Conservation (phyloP, 2,329 filamentous ascomycete genomes). For the Ophiostoma novo-ulmi region DNA sequence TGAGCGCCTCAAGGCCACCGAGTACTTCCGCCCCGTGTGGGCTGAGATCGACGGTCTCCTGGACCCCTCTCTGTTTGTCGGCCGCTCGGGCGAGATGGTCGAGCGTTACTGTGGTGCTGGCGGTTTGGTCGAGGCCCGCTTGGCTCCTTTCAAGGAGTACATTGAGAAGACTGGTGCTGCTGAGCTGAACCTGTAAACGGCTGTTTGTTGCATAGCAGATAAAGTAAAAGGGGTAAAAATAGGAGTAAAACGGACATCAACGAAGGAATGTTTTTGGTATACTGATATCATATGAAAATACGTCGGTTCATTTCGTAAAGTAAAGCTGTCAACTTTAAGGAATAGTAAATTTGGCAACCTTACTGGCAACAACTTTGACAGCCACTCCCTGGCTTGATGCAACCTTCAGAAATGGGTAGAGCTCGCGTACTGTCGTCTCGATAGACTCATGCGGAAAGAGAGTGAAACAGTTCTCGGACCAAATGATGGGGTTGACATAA, state of each 20-base stretch:
- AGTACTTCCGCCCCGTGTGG: constrained; percentile 72
- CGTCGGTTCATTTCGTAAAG: background rate
- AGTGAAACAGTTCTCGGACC: background rate
- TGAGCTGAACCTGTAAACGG: constrained; percentile 22
- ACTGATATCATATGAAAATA: background rate
- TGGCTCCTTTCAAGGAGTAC: constrained; percentile 21
- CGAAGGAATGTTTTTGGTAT: background rate
- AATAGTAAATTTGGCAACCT: background rate
- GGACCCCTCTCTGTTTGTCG: constrained; percentile 32
- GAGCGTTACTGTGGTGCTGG: constrained; percentile 31
- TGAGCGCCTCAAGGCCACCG: constrained; percentile 63
- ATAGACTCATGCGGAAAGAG: background rate
- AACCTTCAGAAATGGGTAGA: background rate
- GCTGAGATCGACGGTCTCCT: constrained; percentile 42
- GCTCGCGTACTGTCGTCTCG: background rate
- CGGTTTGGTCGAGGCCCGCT: constrained; percentile 19
- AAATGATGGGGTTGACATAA: background rate
- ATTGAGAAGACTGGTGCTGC: constrained; percentile 20
- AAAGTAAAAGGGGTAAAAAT: background rate
- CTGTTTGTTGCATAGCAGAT: background rate
- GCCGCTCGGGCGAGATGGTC: constrained; percentile 44
- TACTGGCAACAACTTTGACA: background rate
- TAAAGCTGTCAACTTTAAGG: background rate
- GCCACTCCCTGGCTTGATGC: background rate
- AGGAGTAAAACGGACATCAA: background rate